phyloP scores from a whole-genome alignment of 176 grass and related monocot genomes.

The Avena sativa region DNA sequence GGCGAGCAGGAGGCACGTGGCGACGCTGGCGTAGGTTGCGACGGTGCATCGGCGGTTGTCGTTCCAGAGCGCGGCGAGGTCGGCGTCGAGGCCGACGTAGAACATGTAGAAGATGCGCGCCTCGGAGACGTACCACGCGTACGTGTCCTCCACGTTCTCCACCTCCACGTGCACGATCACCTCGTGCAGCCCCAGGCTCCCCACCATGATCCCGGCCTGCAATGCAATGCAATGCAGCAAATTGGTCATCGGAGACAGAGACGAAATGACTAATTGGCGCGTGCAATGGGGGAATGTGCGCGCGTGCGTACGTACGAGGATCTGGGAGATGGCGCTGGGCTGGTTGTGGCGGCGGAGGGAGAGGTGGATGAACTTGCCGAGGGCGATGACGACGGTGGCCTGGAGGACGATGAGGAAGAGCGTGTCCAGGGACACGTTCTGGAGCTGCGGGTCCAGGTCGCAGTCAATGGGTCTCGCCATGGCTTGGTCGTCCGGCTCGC shows the following conservation, averaged over 20 bases:
- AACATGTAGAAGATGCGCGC: constrained; percentile 55
- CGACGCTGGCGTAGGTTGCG: constrained; percentile 50
- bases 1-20: constrained; percentile 52
- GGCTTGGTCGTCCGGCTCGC: constrained; percentile 14
- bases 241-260: not conserved
- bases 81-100: constrained; percentile 55
- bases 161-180: constrained; percentile 56
- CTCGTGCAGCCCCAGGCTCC: constrained; percentile 49
- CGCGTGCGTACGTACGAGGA: constrained; percentile 27
- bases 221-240: not conserved
- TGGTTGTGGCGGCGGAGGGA: constrained; percentile 49
- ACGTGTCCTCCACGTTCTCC: constrained; percentile 50
- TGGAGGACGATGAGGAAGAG: constrained; percentile 58
- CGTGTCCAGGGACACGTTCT: constrained; percentile 53
- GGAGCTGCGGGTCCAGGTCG: not conserved
- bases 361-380: constrained; percentile 61
- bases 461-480: constrained; percentile 31
- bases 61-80: constrained; percentile 60
- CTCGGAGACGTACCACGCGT: constrained; percentile 43
- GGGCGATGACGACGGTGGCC: constrained; percentile 45
- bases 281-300: not conserved
- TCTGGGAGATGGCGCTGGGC: constrained; percentile 59
- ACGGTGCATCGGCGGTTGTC: constrained; percentile 42
- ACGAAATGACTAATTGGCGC: not conserved
- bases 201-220: constrained; percentile 56